These are phyloP conservation scores for Ceratocystis destructans DNA, from an alignment of 2,329 filamentous ascomycete genomes.

Conservation along the genomic window DNA sequence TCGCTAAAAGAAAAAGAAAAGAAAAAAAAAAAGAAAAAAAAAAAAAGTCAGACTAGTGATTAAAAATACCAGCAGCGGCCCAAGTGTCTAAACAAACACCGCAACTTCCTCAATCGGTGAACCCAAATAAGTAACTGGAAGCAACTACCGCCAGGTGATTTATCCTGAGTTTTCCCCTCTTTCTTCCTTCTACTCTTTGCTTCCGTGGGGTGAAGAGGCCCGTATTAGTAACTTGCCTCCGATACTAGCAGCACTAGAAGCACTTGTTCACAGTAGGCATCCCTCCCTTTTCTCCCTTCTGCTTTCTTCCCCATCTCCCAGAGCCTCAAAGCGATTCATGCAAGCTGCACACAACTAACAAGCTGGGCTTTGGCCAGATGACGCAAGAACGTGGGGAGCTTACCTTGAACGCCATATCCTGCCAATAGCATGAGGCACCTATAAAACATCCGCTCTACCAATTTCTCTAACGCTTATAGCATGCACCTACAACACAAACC, in stretches of 20 bases:
- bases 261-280: too few species aligned
- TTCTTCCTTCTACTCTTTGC: not conserved
- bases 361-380: too few species aligned
- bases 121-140: not conserved
- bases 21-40: not conserved
- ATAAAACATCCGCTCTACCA: too few species aligned
- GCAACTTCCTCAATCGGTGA: not conserved
- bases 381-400: not conserved
- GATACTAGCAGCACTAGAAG: too few species aligned
- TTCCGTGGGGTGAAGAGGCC: not conserved
- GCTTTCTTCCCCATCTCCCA: not conserved
- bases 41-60: too few species aligned
- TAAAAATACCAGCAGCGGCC: not conserved
- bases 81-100: slow-evolving; percentile 8
- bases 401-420: not conserved
- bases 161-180: slow-evolving; percentile 3
- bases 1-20: not conserved
- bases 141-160: slow-evolving; percentile 4
- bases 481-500: too few species aligned
- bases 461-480: too few species aligned
- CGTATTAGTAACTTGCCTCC: too few species aligned
- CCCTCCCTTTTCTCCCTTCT: not conserved
- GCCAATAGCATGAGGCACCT: not conserved
- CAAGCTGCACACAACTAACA: too few species aligned
- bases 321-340: not conserved